Evolutionary conservation across 2,329 filamentous ascomycete species (phyloP).

Genomic region (Monosporascus cannonballus): DNA sequence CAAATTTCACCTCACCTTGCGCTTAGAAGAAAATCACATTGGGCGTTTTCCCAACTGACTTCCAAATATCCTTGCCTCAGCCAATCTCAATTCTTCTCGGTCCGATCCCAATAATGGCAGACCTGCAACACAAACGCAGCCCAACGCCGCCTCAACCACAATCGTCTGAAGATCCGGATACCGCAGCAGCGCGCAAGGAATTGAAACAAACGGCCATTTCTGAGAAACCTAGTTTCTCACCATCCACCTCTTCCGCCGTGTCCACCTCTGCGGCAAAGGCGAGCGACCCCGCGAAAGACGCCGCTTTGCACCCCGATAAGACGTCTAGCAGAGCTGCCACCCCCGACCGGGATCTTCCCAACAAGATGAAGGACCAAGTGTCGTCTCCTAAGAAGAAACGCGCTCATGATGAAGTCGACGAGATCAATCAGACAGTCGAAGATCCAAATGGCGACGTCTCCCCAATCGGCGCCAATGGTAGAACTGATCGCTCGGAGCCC

Average conservation of each 20-base stretch:
- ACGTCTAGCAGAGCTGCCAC: slow-evolving; percentile 8
- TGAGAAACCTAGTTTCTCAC: slow-evolving; percentile 32
- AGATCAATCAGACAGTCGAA: slow-evolving; percentile 33
- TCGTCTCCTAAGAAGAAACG: slow-evolving; percentile 63
- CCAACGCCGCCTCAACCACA: slow-evolving; percentile 19
- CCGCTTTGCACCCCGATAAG: slow-evolving; percentile 9
- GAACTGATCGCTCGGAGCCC: slow-evolving; percentile 49
- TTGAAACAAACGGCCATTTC: slow-evolving; percentile 60
- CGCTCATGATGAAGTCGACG: slow-evolving; percentile 52
- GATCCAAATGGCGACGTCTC: slow-evolving; percentile 30
- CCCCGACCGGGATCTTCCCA: slow-evolving; percentile 10
- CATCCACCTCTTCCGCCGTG: slow-evolving; percentile 13
- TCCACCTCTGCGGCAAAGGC: slow-evolving; percentile 16
- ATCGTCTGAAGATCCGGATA: slow-evolving; percentile 52
- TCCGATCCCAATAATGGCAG: slow-evolving; percentile 1
- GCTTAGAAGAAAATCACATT: background rate
- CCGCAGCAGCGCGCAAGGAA: slow-evolving; percentile 57
- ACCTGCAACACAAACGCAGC: slow-evolving; percentile 14
- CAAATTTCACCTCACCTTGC: background rate
- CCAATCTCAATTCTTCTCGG: background rate
- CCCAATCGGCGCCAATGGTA: slow-evolving; percentile 38
- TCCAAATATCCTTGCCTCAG: too few species aligned
- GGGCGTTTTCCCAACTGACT: too few species aligned
- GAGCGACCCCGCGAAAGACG: slow-evolving; percentile 16
- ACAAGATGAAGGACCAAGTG: slow-evolving; percentile 41